These are phyloP conservation scores for Aspergillus sojae DNA, from an alignment of 2,329 filamentous ascomycete genomes.

Conservation along the genomic window DNA sequence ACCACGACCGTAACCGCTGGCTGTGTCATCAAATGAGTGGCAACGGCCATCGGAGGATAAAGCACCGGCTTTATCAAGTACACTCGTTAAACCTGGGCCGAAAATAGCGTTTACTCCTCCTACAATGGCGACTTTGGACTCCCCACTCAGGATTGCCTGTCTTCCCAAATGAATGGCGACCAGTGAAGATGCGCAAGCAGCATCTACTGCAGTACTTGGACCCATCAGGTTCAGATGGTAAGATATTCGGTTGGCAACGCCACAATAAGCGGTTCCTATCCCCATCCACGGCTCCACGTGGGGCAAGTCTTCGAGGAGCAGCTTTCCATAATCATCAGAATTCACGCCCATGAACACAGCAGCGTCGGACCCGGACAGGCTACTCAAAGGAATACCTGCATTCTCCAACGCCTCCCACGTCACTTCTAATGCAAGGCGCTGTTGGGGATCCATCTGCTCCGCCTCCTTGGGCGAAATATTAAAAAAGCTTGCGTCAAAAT, in stretches of 20 bases:
- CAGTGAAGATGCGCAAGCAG: conserved; percentile 27
- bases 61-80: conserved; percentile 32
- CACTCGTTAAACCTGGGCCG: conserved; percentile 35
- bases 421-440: conserved; percentile 29
- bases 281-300: conserved; percentile 44
- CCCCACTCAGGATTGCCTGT: conserved; percentile 16
- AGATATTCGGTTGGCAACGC: conserved; percentile 32
- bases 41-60: conserved; percentile 34
- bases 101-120: conserved; percentile 38
- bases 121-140: conserved; percentile 20
- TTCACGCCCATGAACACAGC: conserved; percentile 36
- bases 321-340: conserved; percentile 40
- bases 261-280: conserved; percentile 43
- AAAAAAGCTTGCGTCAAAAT: conserved; percentile 35
- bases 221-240: conserved; percentile 29
- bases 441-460: conserved; percentile 32
- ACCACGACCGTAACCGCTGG: conserved; percentile 34
- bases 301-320: conserved; percentile 41
- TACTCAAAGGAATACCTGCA: conserved; percentile 22
- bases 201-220: conserved; percentile 26
- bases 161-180: conserved; percentile 26
- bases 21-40: conserved; percentile 35
- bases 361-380: conserved; percentile 30
- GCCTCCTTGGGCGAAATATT: conserved; percentile 32
- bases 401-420: conserved; percentile 28